These are phyloP conservation scores for Rubroboletus satanas DNA, from an alignment of 768 basidiomycete species.

Conservation along the genomic window DNA sequence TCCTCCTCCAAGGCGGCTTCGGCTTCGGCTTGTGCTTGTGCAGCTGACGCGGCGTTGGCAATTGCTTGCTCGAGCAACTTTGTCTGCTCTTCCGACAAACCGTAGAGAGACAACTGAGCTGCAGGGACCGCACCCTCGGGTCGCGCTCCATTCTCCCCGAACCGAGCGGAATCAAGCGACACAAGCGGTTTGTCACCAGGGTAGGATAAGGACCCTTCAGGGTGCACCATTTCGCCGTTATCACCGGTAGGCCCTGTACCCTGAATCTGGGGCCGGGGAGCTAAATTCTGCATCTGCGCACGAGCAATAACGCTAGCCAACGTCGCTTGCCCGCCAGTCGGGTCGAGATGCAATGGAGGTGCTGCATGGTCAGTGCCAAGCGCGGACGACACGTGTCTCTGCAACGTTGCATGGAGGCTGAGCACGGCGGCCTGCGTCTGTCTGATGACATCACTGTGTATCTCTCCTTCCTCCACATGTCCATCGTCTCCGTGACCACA, in stretches of 20 bases:
- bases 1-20: constrained; percentile 74
- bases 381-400: constrained; percentile 53
- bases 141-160: constrained; percentile 7
- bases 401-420: constrained; percentile 52
- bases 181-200: constrained; percentile 1
- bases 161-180: constrained; percentile 5
- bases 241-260: neutral
- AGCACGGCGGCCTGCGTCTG: constrained; percentile 52
- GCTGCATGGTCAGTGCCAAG: constrained; percentile 40
- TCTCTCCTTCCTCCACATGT: constrained; percentile 58
- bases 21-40: constrained; percentile 75
- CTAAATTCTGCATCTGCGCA: constrained; percentile 53
- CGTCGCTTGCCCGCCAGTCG: constrained; percentile 59
- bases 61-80: constrained; percentile 69
- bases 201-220: constrained; percentile 11
- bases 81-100: constrained; percentile 70
- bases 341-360: constrained; percentile 36
- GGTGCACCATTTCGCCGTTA: neutral
- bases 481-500: constrained; percentile 20
- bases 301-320: constrained; percentile 69
- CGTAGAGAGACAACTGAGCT: constrained; percentile 60
- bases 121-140: constrained; percentile 7
- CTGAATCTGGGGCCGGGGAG: constrained; percentile 18
- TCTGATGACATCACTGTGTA: constrained; percentile 44
- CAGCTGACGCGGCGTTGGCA: constrained; percentile 67